phyloP scores from a whole-genome alignment of 345 rosid genomes.

The Streptanthus diversifolius region DNA sequence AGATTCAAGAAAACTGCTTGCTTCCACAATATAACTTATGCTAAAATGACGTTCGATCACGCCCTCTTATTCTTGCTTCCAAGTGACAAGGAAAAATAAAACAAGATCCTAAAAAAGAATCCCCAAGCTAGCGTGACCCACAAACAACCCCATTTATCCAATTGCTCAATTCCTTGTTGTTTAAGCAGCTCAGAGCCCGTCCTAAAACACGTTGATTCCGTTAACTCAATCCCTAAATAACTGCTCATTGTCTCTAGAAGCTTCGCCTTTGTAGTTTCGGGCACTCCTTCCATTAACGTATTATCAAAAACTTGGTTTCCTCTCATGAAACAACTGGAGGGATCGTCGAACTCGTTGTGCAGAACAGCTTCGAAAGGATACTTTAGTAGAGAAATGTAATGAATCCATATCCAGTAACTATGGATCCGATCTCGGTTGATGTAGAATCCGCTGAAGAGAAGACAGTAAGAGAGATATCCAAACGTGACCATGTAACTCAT shows the following conservation, averaged over 20 bases:
- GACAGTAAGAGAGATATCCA: constrained; percentile 62
- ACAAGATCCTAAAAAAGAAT: constrained; percentile 70
- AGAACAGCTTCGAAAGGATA: constrained; percentile 71
- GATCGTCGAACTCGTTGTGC: constrained; percentile 58
- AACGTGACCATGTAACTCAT: constrained; percentile 69
- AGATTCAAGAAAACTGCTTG: not conserved
- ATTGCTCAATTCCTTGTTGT: constrained; percentile 59
- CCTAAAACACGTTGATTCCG: constrained; percentile 62
- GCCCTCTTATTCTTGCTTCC: constrained; percentile 88
- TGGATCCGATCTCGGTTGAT: constrained; percentile 62
- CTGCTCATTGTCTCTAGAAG: constrained; percentile 49
- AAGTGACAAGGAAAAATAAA: constrained; percentile 59
- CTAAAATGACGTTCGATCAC: constrained; percentile 18
- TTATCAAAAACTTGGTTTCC: constrained; percentile 74
- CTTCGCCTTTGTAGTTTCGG: constrained; percentile 39
- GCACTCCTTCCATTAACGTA: constrained; percentile 45
- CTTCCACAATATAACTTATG: not conserved
- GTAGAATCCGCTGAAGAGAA: constrained; percentile 91
- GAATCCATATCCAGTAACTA: constrained; percentile 77
- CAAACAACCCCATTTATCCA: constrained; percentile 82
- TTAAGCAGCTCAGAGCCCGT: constrained; percentile 53
- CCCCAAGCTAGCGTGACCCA: constrained; percentile 94
- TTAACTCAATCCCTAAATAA: constrained; percentile 50
- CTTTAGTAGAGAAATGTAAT: constrained; percentile 78
- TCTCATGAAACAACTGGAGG: constrained; percentile 54